Base-by-base conservation (phyloP, 192 early-diverging fungal genomes). In the Coemansia nantahalensis region DNA sequence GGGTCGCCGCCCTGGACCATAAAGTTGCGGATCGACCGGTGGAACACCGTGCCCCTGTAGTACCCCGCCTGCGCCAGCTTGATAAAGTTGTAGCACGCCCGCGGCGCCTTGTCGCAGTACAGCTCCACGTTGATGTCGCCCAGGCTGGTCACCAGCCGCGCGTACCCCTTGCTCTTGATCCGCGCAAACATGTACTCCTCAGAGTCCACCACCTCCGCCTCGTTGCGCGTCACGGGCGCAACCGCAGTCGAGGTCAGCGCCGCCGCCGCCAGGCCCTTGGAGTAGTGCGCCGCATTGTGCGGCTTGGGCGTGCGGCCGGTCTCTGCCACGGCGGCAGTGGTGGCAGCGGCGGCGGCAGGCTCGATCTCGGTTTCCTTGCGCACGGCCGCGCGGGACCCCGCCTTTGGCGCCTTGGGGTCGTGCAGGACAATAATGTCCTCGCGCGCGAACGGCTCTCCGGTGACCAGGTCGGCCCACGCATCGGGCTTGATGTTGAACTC, bases 1-100 rank as follows among this genome's bases (percentile, higher is more conserved):
- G 95, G 96, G 69, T 99, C 94, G 41, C 93, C 91, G 40, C 93
- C 94, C 81, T 99, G 96, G 30, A 99, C 84, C 91, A 99, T 94
- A 68, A 97, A 99, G 66, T 97, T 86, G 35, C 83, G 84, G 30
- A 92, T 89, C 46, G 79, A 84, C 37, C 95, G 82, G 62, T 97
- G 95, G 65, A 97, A 97, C 12, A 77, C 68, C 8, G 84, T 79
- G 23, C 78, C 72, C 19, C 90, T 88, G 80, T 97, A 97, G 49
- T 95, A 94, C 9, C 86, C 91, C 0, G 51, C 13, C 26, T 35
- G 36, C 2, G 65, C 84, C 26, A 97, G 73, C 80, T 84, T 80
- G 36, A 95, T 81, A 59, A 99, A 93, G 64, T 99, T 99, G 66
- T 90, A 88, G 54, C 92, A 94, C 4, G 96, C 84, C 7, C 84